Evolutionary conservation across 495 filamentous ascomycete species (phyloP), one percentile per base, ranked within the genome.

Genomic region (Trichoderma asperelloides): DNA sequence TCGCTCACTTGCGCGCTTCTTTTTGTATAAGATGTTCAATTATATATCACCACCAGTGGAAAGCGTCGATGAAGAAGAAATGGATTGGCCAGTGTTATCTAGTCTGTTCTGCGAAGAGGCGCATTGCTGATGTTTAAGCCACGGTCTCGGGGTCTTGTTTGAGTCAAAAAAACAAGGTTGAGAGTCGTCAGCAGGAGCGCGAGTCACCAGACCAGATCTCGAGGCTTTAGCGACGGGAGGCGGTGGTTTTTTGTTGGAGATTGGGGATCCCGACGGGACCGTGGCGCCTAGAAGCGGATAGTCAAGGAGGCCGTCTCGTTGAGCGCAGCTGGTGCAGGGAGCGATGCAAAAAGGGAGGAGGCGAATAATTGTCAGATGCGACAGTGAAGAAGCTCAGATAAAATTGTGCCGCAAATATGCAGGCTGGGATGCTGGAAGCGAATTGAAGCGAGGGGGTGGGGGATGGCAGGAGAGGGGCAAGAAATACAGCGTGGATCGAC

Each of bases 361-460:
- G 55, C 23, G 55, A 30, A 60, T 15, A 60, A 6, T 4, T 55
- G 43, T 47, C 43, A n/a, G 18, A 51, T 51, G 47, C 47, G 23
- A n/a, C 18, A 7, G 33, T 51, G 47, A 51, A 51, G 15, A 47
- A 18, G 2, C 3, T 7, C 2, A 47, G 18, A 45, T 45, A 12
- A 45, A n/a, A 47, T 47, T 47, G 43, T 47, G 18, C 43, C 43
- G 33, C 18, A 60, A 9, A 9, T 60, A 60, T 60, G 55, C n/a
- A 30, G 11, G 27, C 55, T 25, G 4, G 49, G 16, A 55, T 55
- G 49, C 49, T 11, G n/a, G 21, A n/a, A 25, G 21, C 49, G 49
- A n/a, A 55, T 55, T 55, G n/a, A 55, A 55, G 49, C 49, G 49
- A 55, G 49, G 47, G 47, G 47, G 49, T 55, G 49, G 49, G 49